A percentile compares a stretch with the other conserved stretches of the same genome.
Conservation (phyloP, 2,329 filamentous ascomycete genomes). For the Fusarium bulbicola region DNA sequence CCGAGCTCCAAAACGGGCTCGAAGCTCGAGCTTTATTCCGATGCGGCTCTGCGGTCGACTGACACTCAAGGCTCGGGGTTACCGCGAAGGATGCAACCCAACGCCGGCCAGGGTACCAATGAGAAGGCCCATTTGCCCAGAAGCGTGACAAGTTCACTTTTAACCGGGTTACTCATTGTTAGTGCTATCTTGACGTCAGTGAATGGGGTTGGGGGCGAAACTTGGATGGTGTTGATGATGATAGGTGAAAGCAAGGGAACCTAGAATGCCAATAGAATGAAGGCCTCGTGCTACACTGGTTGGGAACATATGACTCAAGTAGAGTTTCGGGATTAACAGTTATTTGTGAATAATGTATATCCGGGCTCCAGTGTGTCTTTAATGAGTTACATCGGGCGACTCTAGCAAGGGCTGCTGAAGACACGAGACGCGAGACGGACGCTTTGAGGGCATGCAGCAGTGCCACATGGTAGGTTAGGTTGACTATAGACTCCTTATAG, state of each 20-base stretch:
- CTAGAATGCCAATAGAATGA: not conserved
- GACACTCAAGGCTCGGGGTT: not conserved
- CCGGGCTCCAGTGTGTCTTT: not conserved
- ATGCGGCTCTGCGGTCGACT: slow-evolving; percentile 8
- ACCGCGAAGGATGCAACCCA: not conserved
- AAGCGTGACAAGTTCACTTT: not conserved
- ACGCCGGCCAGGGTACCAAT: not conserved
- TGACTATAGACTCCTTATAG: not conserved
- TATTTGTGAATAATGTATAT: not conserved
- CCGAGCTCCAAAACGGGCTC: not conserved
- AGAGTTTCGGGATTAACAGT: not conserved
- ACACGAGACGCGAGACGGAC: not conserved
- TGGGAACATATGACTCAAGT: not conserved
- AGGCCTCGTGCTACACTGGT: not conserved
- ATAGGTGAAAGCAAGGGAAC: not conserved
- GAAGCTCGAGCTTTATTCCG: slow-evolving; percentile 6
- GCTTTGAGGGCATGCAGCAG: not conserved
- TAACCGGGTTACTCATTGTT: not conserved
- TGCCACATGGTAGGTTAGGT: not conserved
- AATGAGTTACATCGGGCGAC: not conserved
- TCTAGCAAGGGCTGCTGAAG: not conserved
- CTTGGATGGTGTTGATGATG: not conserved
- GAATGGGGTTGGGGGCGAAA: not conserved
- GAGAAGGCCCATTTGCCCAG: not conserved
- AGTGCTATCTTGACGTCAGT: not conserved